Conservation (phyloP, 768 basidiomycete species). For the Naganishia kalamii region DNA sequence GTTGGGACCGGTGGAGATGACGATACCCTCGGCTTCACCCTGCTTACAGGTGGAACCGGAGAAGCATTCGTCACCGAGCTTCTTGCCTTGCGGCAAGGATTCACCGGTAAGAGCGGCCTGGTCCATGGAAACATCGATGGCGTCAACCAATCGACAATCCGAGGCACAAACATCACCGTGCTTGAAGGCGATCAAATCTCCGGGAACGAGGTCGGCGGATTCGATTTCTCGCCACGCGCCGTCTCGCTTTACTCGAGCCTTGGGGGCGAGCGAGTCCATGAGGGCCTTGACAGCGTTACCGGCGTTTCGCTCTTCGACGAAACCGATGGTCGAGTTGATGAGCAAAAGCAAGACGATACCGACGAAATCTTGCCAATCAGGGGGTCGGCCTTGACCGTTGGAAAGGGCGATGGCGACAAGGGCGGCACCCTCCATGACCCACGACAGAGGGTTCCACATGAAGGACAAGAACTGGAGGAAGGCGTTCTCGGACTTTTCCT, state of each 20-base stretch:
- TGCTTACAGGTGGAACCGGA: slow-evolving; percentile 98
- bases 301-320: slow-evolving; percentile 94
- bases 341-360: slow-evolving; percentile 88
- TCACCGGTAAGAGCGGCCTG: slow-evolving; percentile 97
- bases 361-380: slow-evolving; percentile 96
- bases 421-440: slow-evolving; percentile 96
- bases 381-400: slow-evolving; percentile 76
- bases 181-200: slow-evolving; percentile 96
- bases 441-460: slow-evolving; percentile 99
- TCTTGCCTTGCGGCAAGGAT: slow-evolving; percentile 87
- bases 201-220: slow-evolving; percentile 79
- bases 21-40: slow-evolving; percentile 97
- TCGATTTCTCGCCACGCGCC: slow-evolving; percentile 86
- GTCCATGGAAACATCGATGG: slow-evolving; percentile 96
- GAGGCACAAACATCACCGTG: slow-evolving; percentile 98
- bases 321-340: slow-evolving; percentile 94
- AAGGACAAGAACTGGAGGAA: slow-evolving; percentile 92
- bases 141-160: slow-evolving; percentile 92
- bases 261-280: slow-evolving; percentile 98
- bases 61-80: slow-evolving; percentile 92
- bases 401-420: slow-evolving; percentile 79
- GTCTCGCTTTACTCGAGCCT: slow-evolving; percentile 85
- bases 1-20: slow-evolving; percentile 96
- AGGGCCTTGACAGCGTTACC: slow-evolving; percentile 99
- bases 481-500: slow-evolving; percentile 63